phyloP scores from a whole-genome alignment of 345 rosid species.

The Lumnitzera racemosa region DNA sequence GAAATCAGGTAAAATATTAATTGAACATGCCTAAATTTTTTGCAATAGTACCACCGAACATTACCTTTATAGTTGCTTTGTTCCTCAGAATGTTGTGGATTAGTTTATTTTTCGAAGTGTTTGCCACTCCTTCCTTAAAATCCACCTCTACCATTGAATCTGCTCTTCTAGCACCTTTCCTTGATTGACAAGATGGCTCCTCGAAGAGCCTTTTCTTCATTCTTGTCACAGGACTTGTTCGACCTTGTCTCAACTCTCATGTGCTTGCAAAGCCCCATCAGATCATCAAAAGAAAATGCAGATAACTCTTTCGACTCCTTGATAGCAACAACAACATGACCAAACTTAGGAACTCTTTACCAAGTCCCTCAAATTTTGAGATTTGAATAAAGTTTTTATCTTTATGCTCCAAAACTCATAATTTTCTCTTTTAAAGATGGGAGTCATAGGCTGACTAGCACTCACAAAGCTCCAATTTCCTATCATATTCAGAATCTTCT shows the following conservation, averaged over 20 bases:
- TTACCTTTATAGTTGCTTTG: too few species aligned
- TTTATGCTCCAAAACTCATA: slow-evolving; percentile 11
- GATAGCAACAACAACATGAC: slow-evolving; percentile 3
- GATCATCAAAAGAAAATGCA: neutral
- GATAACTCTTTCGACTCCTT: slow-evolving; percentile 3
- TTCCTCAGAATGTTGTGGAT: too few species aligned
- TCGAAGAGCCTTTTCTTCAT: slow-evolving; percentile 1
- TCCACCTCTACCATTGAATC: neutral
- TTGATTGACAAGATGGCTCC: neutral
- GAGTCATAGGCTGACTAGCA: neutral
- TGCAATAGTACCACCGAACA: too few species aligned
- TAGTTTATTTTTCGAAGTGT: too few species aligned
- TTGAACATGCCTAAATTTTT: too few species aligned
- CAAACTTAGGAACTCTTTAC: slow-evolving; percentile 7
- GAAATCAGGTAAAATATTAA: too few species aligned
- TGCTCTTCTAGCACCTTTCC: neutral
- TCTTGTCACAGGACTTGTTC: neutral
- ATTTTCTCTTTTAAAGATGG: neutral
- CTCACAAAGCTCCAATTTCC: neutral
- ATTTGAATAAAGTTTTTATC: slow-evolving; percentile 4
- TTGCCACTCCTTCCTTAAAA: too few species aligned
- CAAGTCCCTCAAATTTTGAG: slow-evolving; percentile 1
- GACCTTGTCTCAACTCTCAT: neutral
- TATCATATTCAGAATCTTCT: too few species aligned
- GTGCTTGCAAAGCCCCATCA: neutral